phyloP scores from a whole-genome alignment of 306 rosid genomes.

The Dicorynia guianensis region DNA sequence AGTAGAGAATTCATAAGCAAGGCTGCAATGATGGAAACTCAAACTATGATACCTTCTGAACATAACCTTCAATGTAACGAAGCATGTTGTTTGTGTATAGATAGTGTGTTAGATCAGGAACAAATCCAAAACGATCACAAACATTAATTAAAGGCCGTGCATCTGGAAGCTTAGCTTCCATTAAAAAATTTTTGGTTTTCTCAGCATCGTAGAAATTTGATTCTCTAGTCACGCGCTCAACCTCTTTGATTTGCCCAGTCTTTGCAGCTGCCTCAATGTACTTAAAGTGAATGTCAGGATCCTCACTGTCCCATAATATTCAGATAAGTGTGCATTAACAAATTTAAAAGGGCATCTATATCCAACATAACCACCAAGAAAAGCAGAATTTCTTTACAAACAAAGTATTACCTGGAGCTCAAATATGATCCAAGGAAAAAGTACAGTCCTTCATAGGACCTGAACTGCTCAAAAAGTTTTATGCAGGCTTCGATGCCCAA shows the following conservation, averaged over 20 bases:
- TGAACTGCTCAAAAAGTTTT: conserved; percentile 96
- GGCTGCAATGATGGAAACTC: conserved; percentile 2
- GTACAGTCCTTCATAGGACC: conserved; percentile 96
- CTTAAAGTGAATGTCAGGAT: conserved; percentile 99
- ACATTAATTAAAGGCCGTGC: conserved; percentile 98
- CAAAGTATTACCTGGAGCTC: conserved; percentile 84
- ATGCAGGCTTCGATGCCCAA: conserved; percentile 93
- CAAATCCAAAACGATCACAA: conserved; percentile 98
- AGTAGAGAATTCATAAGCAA: conserved; percentile 10
- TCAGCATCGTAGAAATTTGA: conserved; percentile 95
- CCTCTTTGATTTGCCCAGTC: conserved; percentile 99
- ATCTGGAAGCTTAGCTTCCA: conserved; percentile 99
- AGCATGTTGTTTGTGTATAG: conserved; percentile 97
- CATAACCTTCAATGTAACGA: conserved; percentile 98
- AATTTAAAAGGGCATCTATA: conserved; percentile 21
- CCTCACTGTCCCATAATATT: conserved; percentile 83
- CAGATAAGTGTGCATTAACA: conserved; percentile 34
- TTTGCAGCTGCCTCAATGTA: conserved; percentile 99
- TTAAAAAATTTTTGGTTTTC: conserved; percentile 94
- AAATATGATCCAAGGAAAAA: conserved; percentile 96
- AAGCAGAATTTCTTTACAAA: conserved; percentile 19
- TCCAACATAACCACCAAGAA: conserved; percentile 22
- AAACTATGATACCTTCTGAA: conserved; percentile 80
- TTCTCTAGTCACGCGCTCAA: conserved; percentile 98
- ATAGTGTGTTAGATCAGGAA: conserved; percentile 98